A percentile compares a stretch with the other conserved stretches of the same genome.
These are phyloP conservation scores for Leccinellum luteum DNA, from an alignment of 768 basidiomycete species.

Conservation along the genomic window DNA sequence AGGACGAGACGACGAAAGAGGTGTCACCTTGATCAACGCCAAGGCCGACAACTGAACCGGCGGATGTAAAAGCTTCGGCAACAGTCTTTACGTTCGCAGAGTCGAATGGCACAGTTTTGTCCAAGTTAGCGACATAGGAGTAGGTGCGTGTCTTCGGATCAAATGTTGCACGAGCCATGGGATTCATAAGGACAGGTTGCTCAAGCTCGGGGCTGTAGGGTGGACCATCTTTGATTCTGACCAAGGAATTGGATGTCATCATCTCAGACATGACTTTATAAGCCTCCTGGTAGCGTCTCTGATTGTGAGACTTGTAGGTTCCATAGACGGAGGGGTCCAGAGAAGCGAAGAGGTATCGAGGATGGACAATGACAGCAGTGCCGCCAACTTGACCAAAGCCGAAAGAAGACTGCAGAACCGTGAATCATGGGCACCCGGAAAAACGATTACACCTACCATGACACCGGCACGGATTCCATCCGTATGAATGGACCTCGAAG, in stretches of 20 bases:
- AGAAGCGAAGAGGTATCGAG: conserved; percentile 85
- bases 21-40: conserved; percentile 85
- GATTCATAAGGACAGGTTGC: conserved; percentile 84
- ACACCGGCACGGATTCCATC: conserved; percentile 87
- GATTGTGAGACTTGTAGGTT: conserved; percentile 70
- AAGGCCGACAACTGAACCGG: conserved; percentile 63
- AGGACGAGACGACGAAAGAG: neutral
- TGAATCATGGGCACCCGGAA: neutral
- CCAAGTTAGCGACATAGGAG: conserved; percentile 67
- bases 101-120: conserved; percentile 52
- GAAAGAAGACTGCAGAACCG: conserved; percentile 69
- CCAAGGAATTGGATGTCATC: conserved; percentile 91
- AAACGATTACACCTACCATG: conserved; percentile 56
- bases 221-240: conserved; percentile 92
- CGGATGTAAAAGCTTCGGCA: conserved; percentile 38
- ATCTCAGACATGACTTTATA: conserved; percentile 95
- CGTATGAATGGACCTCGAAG: conserved; percentile 92
- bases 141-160: conserved; percentile 86
- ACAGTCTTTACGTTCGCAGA: conserved; percentile 66
- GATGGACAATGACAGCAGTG: conserved; percentile 82
- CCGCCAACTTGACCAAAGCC: conserved; percentile 99
- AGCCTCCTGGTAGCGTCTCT: conserved; percentile 60
- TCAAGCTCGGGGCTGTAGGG: conserved; percentile 89
- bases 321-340: conserved; percentile 77
- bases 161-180: conserved; percentile 79